These are phyloP conservation scores for Juglanconis sp. DNA, from an alignment of 2,329 filamentous ascomycete species.

Conservation along the genomic window DNA sequence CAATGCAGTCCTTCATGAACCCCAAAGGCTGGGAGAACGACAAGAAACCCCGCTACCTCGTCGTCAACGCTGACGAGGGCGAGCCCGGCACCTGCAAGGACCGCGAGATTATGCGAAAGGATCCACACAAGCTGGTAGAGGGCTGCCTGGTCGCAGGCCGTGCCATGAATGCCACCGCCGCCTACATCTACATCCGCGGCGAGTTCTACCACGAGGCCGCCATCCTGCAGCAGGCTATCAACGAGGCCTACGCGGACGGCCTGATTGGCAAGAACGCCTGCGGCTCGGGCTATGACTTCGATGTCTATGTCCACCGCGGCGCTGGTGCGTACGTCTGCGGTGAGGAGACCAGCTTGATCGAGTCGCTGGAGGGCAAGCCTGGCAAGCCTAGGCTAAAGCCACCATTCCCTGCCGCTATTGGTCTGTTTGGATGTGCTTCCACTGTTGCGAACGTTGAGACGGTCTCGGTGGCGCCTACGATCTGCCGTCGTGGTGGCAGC, in stretches of 20 bases:
- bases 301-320: constrained; percentile 93
- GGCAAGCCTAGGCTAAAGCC: constrained; percentile 99
- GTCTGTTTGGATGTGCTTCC: constrained; percentile 95
- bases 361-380: constrained; percentile 96
- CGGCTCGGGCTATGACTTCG: constrained; percentile 94
- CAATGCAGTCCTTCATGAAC: constrained; percentile 92
- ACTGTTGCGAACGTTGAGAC: constrained; percentile 99
- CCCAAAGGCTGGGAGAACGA: constrained; percentile 99
- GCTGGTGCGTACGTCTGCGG: constrained; percentile 98
- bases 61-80: constrained; percentile 98
- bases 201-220: constrained; percentile 97
- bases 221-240: constrained; percentile 89
- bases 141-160: constrained; percentile 93
- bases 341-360: constrained; percentile 96
- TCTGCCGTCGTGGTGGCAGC: constrained; percentile 82
- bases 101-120: constrained; percentile 99
- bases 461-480: constrained; percentile 90
- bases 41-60: constrained; percentile 88
- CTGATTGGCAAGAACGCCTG: constrained; percentile 98
- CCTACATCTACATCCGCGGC: constrained; percentile 99
- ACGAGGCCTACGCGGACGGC: constrained; percentile 93
- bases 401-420: constrained; percentile 94
- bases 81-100: constrained; percentile 99
- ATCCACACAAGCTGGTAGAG: constrained; percentile 97
- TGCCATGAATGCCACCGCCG: constrained; percentile 97